These are phyloP conservation scores for Fraxinus paxiana DNA, from an alignment of 305 asterid species.

Conservation along the genomic window DNA sequence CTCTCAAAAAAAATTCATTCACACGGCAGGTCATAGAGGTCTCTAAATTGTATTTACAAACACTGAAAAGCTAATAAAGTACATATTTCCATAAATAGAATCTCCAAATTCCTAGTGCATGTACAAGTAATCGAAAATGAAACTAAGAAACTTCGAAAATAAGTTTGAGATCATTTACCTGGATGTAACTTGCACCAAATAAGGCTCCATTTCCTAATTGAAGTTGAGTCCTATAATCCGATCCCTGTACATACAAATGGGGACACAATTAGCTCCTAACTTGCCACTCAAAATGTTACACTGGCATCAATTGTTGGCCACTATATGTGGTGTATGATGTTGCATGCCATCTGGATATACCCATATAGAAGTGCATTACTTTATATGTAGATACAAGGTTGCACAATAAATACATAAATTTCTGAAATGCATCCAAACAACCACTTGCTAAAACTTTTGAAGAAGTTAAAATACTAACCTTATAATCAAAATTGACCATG, in stretches of 20 bases:
- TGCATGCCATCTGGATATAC: neutral
- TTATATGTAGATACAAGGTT: neutral
- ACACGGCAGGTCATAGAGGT: neutral
- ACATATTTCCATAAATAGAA: neutral
- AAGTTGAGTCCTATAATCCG: conserved; percentile 71
- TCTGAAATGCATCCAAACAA: conserved; percentile 10
- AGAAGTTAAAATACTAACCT: conserved; percentile 44
- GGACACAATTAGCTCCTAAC: conserved; percentile 15
- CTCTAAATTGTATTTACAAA: neutral
- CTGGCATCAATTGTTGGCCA: conserved; percentile 5
- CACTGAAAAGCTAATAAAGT: neutral
- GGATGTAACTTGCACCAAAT: conserved; percentile 83
- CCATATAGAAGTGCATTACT: conserved; percentile 7
- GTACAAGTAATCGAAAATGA: neutral
- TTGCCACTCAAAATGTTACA: conserved; percentile 11
- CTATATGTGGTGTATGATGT: neutral
- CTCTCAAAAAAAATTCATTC: neutral
- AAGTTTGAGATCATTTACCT: conserved; percentile 46
- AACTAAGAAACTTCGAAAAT: neutral
- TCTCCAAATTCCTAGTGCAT: conserved; percentile 9
- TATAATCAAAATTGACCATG: conserved; percentile 82
- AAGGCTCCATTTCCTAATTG: conserved; percentile 83
- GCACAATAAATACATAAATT: neutral
- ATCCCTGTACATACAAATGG: conserved; percentile 37
- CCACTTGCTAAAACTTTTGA: neutral